phyloP scores from a whole-genome alignment of 768 basidiomycete genomes.

The Wakefieldia striispora region DNA sequence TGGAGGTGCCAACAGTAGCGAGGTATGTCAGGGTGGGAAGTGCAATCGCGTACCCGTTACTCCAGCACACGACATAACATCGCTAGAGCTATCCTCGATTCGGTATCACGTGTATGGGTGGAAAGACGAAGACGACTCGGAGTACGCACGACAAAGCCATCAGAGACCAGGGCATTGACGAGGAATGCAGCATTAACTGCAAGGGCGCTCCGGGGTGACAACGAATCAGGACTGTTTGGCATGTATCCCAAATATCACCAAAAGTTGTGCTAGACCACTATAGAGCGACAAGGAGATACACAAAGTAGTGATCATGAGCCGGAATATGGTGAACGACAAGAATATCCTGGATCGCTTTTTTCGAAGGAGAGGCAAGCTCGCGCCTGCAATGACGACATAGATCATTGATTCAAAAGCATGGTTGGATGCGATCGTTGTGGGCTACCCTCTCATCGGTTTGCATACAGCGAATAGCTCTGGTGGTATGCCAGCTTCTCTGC shows the following conservation, averaged over 20 bases:
- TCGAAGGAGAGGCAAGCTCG: constrained; percentile 14
- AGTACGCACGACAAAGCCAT: constrained; percentile 21
- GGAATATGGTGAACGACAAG: constrained; percentile 7
- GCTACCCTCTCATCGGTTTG: too few species aligned
- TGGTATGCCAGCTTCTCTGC: too few species aligned
- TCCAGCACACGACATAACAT: constrained; percentile 21
- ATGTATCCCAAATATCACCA: constrained; percentile 8
- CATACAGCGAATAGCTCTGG: too few species aligned
- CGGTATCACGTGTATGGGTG: background rate
- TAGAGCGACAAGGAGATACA: constrained; percentile 20
- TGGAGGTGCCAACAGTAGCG: constrained; percentile 11
- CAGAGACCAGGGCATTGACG: constrained; percentile 21
- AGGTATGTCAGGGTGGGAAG: constrained; percentile 14
- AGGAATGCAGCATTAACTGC: constrained; percentile 9
- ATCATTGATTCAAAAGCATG: constrained; percentile 13
- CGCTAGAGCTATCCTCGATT: constrained; percentile 18
- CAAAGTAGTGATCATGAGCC: constrained; percentile 18
- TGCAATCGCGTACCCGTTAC: background rate
- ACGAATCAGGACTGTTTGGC: constrained; percentile 2
- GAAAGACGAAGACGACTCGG: too few species aligned
- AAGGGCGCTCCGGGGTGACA: constrained; percentile 19
- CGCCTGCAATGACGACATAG: constrained; percentile 11
- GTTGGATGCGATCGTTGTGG: too few species aligned
- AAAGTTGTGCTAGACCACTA: constrained; percentile 13
- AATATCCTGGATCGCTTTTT: constrained; percentile 17